Evolutionary conservation across 225 moss, liverwort and hornwort species (phyloP).

Genomic region (Polytrichum formosum): DNA sequence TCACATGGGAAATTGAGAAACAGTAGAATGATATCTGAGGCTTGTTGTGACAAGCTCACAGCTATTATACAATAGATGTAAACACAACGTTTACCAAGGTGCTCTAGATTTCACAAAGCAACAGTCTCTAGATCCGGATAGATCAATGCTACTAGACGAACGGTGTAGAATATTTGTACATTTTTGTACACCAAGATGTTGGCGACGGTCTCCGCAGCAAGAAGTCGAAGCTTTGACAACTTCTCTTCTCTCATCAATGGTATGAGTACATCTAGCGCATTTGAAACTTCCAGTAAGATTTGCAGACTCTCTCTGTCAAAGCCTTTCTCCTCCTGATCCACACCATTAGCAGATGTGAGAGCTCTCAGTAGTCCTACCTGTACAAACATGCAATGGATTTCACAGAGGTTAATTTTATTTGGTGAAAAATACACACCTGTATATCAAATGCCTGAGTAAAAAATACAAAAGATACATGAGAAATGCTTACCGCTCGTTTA

Average conservation of each 20-base stretch:
- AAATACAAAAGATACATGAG: background rate
- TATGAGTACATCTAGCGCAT: slow-evolving; percentile 27
- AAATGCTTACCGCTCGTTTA: slow-evolving; percentile 22
- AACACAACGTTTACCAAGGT: background rate
- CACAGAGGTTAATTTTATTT: background rate
- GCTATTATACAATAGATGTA: background rate
- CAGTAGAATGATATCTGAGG: background rate
- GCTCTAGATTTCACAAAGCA: background rate
- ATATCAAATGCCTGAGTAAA: background rate
- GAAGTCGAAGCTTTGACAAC: slow-evolving; percentile 19
- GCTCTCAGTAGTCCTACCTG: slow-evolving; percentile 37
- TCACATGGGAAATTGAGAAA: no score
- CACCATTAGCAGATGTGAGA: slow-evolving; percentile 20
- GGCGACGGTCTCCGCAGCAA: slow-evolving; percentile 39
- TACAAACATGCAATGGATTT: background rate
- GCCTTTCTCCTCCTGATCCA: slow-evolving; percentile 3
- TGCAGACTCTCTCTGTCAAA: slow-evolving; percentile 10
- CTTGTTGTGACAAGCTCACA: background rate
- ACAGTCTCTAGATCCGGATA: background rate
- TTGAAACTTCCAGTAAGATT: slow-evolving; percentile 22
- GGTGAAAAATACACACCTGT: background rate
- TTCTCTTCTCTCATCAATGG: slow-evolving; percentile 21
- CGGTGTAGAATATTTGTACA: slow-evolving; percentile 10
- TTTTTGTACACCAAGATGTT: slow-evolving; percentile 34
- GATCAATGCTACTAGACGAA: background rate